Percentiles rank a stretch among this genome's conserved stretches.
Evolutionary conservation across 2,329 filamentous ascomycete species (phyloP).

Genomic region (Cladosporium oxysporum): DNA sequence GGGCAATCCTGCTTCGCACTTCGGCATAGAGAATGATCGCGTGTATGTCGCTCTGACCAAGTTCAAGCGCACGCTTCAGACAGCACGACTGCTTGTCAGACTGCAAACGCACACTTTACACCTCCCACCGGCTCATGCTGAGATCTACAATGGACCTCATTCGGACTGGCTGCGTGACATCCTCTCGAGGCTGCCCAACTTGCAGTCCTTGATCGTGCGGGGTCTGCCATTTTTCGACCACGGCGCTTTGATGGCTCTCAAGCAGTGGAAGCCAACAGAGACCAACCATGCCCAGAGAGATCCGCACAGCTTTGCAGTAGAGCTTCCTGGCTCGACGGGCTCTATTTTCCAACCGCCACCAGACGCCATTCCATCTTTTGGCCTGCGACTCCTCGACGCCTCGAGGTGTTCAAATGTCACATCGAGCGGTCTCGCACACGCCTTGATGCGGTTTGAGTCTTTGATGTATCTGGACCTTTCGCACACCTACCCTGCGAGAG

Average conservation of each 20-base stretch:
- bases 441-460: constrained; percentile 54
- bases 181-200: constrained; percentile 57
- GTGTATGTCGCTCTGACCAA: constrained; percentile 63
- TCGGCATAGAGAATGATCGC: constrained; percentile 60
- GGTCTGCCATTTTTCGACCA: constrained; percentile 64
- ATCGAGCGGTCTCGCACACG: constrained; percentile 53
- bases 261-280: constrained; percentile 39
- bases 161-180: constrained; percentile 62
- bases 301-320: constrained; percentile 26
- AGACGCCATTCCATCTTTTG: constrained; percentile 39
- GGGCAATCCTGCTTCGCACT: constrained; percentile 65
- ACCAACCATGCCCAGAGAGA: constrained; percentile 24
- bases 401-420: constrained; percentile 61
- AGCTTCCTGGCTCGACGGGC: constrained; percentile 38
- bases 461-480: constrained; percentile 62
- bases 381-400: constrained; percentile 58
- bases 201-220: constrained; percentile 62
- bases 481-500: constrained; percentile 39
- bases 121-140: constrained; percentile 60
- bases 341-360: constrained; percentile 25
- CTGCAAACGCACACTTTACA: constrained; percentile 63
- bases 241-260: constrained; percentile 47
- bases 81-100: constrained; percentile 54
- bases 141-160: constrained; percentile 61
- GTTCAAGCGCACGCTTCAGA: constrained; percentile 59